Evolutionary conservation across 2,329 filamentous ascomycete species (phyloP).

Genomic region (Trichoderma arundinaceum): DNA sequence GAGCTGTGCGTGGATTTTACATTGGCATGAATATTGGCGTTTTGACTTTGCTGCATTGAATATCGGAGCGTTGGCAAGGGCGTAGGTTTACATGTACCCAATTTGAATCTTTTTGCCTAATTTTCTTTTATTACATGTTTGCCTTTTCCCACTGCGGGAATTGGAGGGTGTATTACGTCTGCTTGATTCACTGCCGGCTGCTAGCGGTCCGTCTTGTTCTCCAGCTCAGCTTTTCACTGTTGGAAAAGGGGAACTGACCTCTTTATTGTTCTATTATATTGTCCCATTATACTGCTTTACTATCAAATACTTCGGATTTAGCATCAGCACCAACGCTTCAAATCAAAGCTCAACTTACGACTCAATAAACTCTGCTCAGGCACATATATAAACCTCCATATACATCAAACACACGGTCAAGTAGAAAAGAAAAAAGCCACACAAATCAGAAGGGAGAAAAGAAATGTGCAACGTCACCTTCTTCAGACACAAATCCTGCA

Average conservation of each 20-base stretch:
- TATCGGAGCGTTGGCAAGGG: conserved; percentile 5
- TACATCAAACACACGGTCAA: not conserved
- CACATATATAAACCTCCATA: not conserved
- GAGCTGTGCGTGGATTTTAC: conserved; percentile 6
- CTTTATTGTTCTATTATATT: not conserved
- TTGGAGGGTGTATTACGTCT: not conserved
- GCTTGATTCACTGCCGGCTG: conserved; percentile 20
- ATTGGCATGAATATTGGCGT: conserved; percentile 6
- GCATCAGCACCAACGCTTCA: not conserved
- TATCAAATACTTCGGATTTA: not conserved
- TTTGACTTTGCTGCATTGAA: conserved; percentile 22
- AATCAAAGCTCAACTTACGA: not conserved
- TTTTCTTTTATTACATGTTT: too few species aligned
- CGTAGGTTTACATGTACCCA: not conserved
- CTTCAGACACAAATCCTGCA: conserved; percentile 56
- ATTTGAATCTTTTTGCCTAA: not conserved
- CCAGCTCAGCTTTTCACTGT: not conserved
- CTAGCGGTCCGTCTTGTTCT: not conserved
- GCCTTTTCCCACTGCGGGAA: not conserved
- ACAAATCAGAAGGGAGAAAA: not conserved
- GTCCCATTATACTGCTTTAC: not conserved
- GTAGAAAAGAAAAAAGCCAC: not conserved
- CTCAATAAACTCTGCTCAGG: not conserved
- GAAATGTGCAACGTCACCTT: conserved; percentile 57
- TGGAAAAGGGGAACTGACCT: not conserved